phyloP scores from a whole-genome alignment of 1,139 yeast genomes.

The Sugiyamaella novakii region DNA sequence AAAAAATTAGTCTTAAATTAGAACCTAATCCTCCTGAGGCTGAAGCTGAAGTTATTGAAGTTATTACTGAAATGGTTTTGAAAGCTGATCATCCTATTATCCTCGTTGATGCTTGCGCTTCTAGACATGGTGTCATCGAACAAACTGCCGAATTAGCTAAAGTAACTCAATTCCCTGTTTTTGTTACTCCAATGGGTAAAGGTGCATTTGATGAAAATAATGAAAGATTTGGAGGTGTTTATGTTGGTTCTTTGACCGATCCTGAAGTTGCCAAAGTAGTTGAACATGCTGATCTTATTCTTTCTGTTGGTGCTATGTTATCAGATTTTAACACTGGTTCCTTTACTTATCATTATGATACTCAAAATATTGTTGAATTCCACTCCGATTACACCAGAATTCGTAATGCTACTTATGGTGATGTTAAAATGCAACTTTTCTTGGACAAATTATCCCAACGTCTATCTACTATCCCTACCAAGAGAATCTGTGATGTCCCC shows the following conservation, averaged over 20 bases:
- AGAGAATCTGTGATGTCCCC: slow-evolving; percentile 25
- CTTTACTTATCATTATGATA: slow-evolving; percentile 77
- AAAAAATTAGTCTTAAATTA: slow-evolving; percentile 64
- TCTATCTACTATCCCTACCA: slow-evolving; percentile 22
- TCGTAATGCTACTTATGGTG: slow-evolving; percentile 73
- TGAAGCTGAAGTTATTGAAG: slow-evolving; percentile 69
- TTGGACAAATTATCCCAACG: slow-evolving; percentile 50
- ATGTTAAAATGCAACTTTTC: slow-evolving; percentile 74
- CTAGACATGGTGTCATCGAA: slow-evolving; percentile 67
- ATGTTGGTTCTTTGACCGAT: slow-evolving; percentile 75
- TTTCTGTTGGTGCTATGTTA: slow-evolving; percentile 78
- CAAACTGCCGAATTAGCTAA: slow-evolving; percentile 67
- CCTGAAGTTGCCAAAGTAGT: slow-evolving; percentile 78
- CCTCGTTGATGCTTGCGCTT: slow-evolving; percentile 85
- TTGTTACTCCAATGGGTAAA: slow-evolving; percentile 91
- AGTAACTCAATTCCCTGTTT: slow-evolving; percentile 76
- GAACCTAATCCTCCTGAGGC: slow-evolving; percentile 68
- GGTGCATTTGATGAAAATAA: slow-evolving; percentile 73
- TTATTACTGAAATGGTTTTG: slow-evolving; percentile 54
- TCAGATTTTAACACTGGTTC: slow-evolving; percentile 92
- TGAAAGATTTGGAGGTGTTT: slow-evolving; percentile 82
- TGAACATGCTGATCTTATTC: slow-evolving; percentile 72
- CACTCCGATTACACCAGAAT: slow-evolving; percentile 86
- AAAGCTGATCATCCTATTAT: slow-evolving; percentile 69
- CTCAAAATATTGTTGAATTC: slow-evolving; percentile 81